These are phyloP conservation scores for Calonectria naviculata DNA, from an alignment of 2,329 filamentous ascomycete species.

Conservation along the genomic window DNA sequence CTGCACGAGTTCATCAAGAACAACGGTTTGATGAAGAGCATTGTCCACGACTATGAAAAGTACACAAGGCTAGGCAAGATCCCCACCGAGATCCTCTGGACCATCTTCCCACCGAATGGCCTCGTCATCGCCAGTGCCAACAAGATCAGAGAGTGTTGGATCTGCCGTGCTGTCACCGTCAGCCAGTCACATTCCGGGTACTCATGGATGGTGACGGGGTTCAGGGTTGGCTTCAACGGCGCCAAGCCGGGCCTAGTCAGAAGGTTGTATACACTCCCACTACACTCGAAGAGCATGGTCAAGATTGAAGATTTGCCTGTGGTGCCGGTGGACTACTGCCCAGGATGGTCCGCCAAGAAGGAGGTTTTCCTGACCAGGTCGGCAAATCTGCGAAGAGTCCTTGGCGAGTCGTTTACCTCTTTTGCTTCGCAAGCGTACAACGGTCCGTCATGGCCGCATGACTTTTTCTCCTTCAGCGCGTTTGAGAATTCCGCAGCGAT, in stretches of 20 bases:
- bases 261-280: not conserved
- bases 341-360: not conserved
- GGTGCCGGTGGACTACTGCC: not conserved
- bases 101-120: slow-evolving; percentile 4
- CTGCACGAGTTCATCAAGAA: not conserved
- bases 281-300: not conserved
- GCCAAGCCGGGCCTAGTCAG: not conserved
- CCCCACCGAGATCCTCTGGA: slow-evolving; percentile 14
- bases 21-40: slow-evolving; percentile 1
- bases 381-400: not conserved
- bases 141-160: slow-evolving; percentile 8
- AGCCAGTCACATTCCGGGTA: not conserved
- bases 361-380: not conserved
- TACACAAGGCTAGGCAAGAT: not conserved
- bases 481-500: not conserved
- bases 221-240: slow-evolving; percentile 12
- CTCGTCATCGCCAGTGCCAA: not conserved
- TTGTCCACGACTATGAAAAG: not conserved
- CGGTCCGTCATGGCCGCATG: not conserved
- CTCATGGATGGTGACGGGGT: not conserved
- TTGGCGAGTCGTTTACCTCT: not conserved
- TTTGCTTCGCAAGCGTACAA: slow-evolving; percentile 10
- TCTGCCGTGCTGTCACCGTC: not conserved
- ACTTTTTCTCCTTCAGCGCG: not conserved
- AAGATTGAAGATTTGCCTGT: not conserved